Evolutionary conservation across 345 rosid genomes (phyloP).

Genomic region (Salix udensis): DNA sequence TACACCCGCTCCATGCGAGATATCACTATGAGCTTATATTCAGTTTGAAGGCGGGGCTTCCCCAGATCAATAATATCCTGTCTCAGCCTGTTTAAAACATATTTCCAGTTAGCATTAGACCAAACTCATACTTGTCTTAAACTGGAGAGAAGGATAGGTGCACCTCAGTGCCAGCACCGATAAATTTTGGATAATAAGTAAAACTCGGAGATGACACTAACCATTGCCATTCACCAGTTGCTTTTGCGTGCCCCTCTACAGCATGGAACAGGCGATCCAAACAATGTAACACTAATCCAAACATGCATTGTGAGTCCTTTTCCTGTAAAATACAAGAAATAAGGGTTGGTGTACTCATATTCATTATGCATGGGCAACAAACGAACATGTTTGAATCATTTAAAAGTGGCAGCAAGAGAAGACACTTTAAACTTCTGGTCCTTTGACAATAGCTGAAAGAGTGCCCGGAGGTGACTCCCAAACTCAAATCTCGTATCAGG

Average conservation of each 20-base stretch:
- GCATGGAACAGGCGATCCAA: constrained; percentile 67
- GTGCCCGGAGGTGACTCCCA: no score
- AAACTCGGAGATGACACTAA: constrained; percentile 30
- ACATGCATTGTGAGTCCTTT: constrained; percentile 67
- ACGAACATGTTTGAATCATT: background rate
- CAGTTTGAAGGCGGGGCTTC: constrained; percentile 55
- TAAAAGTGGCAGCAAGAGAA: background rate
- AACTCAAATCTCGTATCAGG: no score
- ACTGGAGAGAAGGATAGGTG: background rate
- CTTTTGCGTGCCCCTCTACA: constrained; percentile 66
- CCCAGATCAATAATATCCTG: constrained; percentile 79
- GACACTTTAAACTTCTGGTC: no score
- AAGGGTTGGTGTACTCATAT: background rate
- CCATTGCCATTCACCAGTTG: constrained; percentile 86
- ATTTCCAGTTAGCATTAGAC: constrained; percentile 12
- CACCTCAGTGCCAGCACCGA: no score
- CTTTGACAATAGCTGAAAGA: no score
- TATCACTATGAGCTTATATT: constrained; percentile 57
- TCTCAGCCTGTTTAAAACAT: constrained; percentile 51
- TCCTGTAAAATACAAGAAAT: constrained; percentile 43
- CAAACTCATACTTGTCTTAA: background rate
- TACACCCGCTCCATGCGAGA: constrained; percentile 64
- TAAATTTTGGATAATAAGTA: background rate
- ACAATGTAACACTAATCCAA: constrained; percentile 67
- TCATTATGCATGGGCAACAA: background rate